Base-by-base conservation (phyloP, 176 grass and related monocot genomes). In the Chloris gayana region DNA sequence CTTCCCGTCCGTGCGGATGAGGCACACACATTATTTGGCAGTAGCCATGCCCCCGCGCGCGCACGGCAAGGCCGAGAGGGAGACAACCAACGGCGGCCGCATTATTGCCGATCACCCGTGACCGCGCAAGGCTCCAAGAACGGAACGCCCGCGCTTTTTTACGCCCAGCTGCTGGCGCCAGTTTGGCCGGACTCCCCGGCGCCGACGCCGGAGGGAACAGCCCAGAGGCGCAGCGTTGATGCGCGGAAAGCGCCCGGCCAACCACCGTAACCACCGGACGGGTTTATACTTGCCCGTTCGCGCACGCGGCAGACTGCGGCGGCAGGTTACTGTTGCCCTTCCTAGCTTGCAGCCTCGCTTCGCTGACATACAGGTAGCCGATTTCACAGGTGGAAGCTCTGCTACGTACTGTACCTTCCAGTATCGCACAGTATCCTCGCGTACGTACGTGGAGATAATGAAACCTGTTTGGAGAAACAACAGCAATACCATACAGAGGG, bases 191-290 rank as follows among this genome's bases (percentile, higher is more conserved):
- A 79, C 50, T 59, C 70, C 10, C 3, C 58, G 51, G 39, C 50
- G 51, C 53, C 53, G 26, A 65, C 26, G 27, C 29, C 62, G 42
- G 58, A 57, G 2, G 49, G 13, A 44, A 62, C 70, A 79, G 63
- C 75, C 6, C 39, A 38, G 74, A 22, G 22, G 14, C 50, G 4
- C 1, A 58, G 74, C 35, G 58, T 35, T 38, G 41, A 75, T 27
- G 65, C n/a, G n/a, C 42, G 56, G 75, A 79, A 79, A 83, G 69
- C 49, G 30, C 61, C 75, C 59, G 32, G 60, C 63, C 86, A 88
- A 79, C 86, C 50, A 80, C 86, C 86, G 42, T 71, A 72, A 72
- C 86, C 67, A 87, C 80, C 85, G 19, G 9, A 9, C 41, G 41
- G 10, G 41, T 2, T 5, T 44, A 10, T 46, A 2, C 42, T 45